These are phyloP conservation scores for Phytopythium litorale DNA, from an alignment of 352 stramenopile genomes.

Conservation along the genomic window DNA sequence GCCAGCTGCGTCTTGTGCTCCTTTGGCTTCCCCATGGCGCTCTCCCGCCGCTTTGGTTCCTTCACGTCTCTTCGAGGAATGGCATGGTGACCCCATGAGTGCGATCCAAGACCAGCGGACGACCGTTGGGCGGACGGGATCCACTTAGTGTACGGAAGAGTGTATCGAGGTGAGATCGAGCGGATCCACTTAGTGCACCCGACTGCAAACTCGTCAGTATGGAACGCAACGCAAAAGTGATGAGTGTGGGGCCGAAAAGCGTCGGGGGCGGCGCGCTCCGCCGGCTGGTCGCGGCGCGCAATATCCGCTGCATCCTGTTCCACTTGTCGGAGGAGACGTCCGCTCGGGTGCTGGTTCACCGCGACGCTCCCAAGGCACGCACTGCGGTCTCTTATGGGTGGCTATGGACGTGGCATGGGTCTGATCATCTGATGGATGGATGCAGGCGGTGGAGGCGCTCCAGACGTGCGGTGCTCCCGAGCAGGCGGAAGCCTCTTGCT, in stretches of 20 bases:
- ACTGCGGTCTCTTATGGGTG: background rate
- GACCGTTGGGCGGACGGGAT: conserved; percentile 1
- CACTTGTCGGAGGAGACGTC: conserved; percentile 22
- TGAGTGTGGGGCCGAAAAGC: background rate
- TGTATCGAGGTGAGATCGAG: background rate
- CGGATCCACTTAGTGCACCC: conserved; percentile 4
- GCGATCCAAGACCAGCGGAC: too few species aligned
- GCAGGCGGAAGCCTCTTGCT: background rate
- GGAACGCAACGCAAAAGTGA: background rate
- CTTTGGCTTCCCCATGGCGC: conserved; percentile 5
- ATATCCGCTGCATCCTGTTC: conserved; percentile 50
- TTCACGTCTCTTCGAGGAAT: background rate
- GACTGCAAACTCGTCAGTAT: background rate
- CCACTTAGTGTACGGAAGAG: background rate
- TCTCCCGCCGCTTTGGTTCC: background rate
- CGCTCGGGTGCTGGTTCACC: conserved; percentile 3
- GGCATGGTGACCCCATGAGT: background rate
- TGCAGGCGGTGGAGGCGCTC: conserved; percentile 21
- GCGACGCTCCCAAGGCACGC: conserved; percentile 18
- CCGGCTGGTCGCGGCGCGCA: conserved; percentile 25
- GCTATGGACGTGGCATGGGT: background rate
- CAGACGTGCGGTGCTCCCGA: conserved; percentile 13
- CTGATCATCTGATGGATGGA: background rate
- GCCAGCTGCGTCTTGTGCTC: conserved; percentile 6
- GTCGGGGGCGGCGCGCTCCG: conserved; percentile 10